phyloP scores from a whole-genome alignment of 2,329 filamentous ascomycete genomes.

The Penicillium sp. region DNA sequence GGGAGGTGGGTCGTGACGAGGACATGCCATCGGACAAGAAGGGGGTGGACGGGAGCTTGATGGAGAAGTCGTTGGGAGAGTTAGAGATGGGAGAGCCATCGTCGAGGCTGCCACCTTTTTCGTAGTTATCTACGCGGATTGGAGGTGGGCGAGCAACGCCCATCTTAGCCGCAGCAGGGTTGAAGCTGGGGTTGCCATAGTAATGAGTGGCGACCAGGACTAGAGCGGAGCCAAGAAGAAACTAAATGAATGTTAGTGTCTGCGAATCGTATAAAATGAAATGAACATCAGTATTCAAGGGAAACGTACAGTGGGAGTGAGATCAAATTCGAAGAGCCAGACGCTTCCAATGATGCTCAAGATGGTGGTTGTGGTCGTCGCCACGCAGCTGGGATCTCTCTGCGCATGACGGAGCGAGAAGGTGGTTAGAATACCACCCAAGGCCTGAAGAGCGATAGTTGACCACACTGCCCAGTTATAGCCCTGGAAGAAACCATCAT shows the following conservation, averaged over 20 bases:
- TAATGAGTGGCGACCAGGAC: constrained; percentile 83
- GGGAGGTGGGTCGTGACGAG: constrained; percentile 55
- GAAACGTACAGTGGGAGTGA: constrained; percentile 65
- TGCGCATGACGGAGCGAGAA: constrained; percentile 80
- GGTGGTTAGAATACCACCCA: constrained; percentile 80
- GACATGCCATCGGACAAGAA: constrained; percentile 51
- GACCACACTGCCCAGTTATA: constrained; percentile 93
- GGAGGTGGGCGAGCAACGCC: constrained; percentile 53
- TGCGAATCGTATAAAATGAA: not conserved
- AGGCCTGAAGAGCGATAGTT: constrained; percentile 77
- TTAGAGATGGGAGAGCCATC: constrained; percentile 22
- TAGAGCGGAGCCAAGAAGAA: constrained; percentile 73
- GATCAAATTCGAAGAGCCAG: constrained; percentile 77
- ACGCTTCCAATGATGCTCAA: constrained; percentile 83
- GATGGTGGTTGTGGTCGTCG: constrained; percentile 87
- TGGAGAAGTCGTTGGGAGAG: constrained; percentile 47
- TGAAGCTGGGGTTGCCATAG: constrained; percentile 63
- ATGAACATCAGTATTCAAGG: not conserved
- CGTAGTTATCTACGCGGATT: constrained; percentile 67
- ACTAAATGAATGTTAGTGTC: constrained; percentile 54
- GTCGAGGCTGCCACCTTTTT: constrained; percentile 67
- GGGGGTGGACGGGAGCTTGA: constrained; percentile 48
- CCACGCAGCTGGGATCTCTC: constrained; percentile 92
- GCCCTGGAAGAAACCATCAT: constrained; percentile 88
- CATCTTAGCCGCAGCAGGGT: constrained; percentile 30